Percentiles rank a stretch among this genome's conserved stretches.
Evolutionary conservation across 257 asterid genomes (phyloP).

Genomic region (Paulownia fortunei): DNA sequence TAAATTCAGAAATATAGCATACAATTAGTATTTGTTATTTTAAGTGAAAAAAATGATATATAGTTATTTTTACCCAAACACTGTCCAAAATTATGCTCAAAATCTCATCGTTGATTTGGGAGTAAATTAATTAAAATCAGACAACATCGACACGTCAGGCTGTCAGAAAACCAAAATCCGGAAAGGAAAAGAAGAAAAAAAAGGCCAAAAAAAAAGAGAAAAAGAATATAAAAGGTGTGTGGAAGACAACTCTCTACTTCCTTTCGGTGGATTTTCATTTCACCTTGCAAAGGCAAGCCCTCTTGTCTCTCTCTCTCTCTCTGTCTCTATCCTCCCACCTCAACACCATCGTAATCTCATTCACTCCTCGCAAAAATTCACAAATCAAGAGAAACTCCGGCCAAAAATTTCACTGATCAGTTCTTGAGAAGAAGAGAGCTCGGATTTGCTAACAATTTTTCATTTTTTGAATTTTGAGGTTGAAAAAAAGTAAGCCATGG

Average conservation of each 20-base stretch:
- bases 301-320: slow-evolving; percentile 13
- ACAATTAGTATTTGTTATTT: too few relatives aligned
- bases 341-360: slow-evolving; percentile 38
- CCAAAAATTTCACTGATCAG: slow-evolving; percentile 34
- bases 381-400: slow-evolving; percentile 19
- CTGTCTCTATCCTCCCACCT: slow-evolving; percentile 17
- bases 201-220: background rate
- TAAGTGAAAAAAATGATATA: too few relatives aligned
- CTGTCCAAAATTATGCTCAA: background rate
- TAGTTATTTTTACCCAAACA: background rate
- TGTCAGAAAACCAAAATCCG: slow-evolving; percentile 28
- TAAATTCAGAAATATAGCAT: too few relatives aligned
- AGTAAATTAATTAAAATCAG: slow-evolving; percentile 16
- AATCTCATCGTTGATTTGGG: slow-evolving; percentile 2
- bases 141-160: slow-evolving; percentile 1
- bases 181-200: background rate
- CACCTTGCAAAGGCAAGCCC: slow-evolving; percentile 38
- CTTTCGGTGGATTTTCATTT: slow-evolving; percentile 66
- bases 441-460: slow-evolving; percentile 33
- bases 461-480: slow-evolving; percentile 36
- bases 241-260: slow-evolving; percentile 40
- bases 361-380: slow-evolving; percentile 41
- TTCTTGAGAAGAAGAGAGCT: slow-evolving; percentile 32
- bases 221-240: slow-evolving; percentile 34
- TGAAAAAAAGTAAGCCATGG: slow-evolving; percentile 58